Conservation (phyloP, 768 basidiomycete species). For the Pleurotus tuoliensis region DNA sequence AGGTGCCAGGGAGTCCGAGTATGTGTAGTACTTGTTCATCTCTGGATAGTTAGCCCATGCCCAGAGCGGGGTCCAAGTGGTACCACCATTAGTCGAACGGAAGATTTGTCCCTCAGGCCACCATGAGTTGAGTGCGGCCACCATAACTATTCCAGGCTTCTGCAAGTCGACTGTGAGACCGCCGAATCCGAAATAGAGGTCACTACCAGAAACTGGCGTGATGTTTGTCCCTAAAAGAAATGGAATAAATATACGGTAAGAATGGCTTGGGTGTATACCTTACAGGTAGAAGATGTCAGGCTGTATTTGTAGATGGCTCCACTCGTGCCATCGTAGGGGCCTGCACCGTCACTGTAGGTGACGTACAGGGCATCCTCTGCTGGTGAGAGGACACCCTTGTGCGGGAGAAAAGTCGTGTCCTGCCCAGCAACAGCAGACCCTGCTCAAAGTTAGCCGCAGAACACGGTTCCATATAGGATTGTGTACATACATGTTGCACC, state of each 20-base stretch:
- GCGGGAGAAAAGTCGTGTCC: slow-evolving; percentile 54
- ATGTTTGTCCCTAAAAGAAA: slow-evolving; percentile 49
- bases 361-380: slow-evolving; percentile 55
- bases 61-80: slow-evolving; percentile 33
- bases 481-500: slow-evolving; percentile 48
- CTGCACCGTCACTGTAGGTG: slow-evolving; percentile 59
- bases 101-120: slow-evolving; percentile 66
- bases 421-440: slow-evolving; percentile 58
- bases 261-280: slow-evolving; percentile 6
- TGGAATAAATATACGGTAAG: background rate
- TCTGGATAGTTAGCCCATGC: slow-evolving; percentile 28
- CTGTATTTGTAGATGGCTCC: slow-evolving; percentile 51
- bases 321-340: slow-evolving; percentile 57
- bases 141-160: slow-evolving; percentile 63
- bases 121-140: slow-evolving; percentile 62
- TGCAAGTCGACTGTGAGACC: slow-evolving; percentile 59
- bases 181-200: slow-evolving; percentile 61
- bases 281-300: slow-evolving; percentile 46
- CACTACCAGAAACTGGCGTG: slow-evolving; percentile 55
- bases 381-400: slow-evolving; percentile 64
- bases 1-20: slow-evolving; percentile 34
- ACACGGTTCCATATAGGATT: background rate
- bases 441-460: slow-evolving; percentile 16
- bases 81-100: slow-evolving; percentile 50
- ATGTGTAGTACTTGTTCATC: slow-evolving; percentile 29